Conservation (phyloP, 371 early-diverging fungal species). For the Syncephalastrum monosporum region DNA sequence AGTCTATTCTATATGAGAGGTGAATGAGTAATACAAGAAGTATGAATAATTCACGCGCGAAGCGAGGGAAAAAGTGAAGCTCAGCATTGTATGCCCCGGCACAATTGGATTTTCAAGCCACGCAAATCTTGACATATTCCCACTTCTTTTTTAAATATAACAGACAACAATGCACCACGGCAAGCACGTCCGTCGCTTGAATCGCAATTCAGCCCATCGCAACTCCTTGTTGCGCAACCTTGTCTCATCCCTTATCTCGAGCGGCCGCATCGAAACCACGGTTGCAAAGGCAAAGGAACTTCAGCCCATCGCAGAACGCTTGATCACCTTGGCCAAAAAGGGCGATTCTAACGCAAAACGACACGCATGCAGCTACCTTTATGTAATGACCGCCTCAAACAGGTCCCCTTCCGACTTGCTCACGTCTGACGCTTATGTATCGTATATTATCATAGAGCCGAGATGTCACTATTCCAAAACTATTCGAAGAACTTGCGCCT, state of each 20-base stretch:
- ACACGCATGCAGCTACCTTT: conserved; percentile 61
- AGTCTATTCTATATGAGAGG: no score
- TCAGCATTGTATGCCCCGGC: no score
- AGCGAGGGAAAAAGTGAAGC: no score
- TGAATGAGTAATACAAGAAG: no score
- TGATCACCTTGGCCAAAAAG: conserved; percentile 79
- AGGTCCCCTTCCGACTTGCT: not conserved
- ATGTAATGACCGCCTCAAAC: conserved; percentile 35
- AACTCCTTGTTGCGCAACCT: conserved; percentile 83
- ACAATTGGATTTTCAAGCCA: no score
- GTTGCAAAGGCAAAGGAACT: conserved; percentile 93
- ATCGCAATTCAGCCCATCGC: conserved; percentile 74
- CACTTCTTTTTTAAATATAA: conserved; percentile 3
- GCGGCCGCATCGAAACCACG: conserved; percentile 93
- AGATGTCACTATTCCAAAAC: conserved; percentile 74
- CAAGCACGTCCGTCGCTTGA: conserved; percentile 68
- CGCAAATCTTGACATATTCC: no score
- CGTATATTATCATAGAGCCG: conserved; percentile 51
- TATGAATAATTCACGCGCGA: no score
- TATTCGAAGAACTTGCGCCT: conserved; percentile 82
- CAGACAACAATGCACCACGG: conserved; percentile 66
- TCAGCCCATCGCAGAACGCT: conserved; percentile 82
- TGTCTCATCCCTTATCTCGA: conserved; percentile 82
- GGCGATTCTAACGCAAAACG: conserved; percentile 63
- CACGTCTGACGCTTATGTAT: not conserved